phyloP scores from a whole-genome alignment of 192 early-diverging fungal genomes.

The Coemansia javaensis region DNA sequence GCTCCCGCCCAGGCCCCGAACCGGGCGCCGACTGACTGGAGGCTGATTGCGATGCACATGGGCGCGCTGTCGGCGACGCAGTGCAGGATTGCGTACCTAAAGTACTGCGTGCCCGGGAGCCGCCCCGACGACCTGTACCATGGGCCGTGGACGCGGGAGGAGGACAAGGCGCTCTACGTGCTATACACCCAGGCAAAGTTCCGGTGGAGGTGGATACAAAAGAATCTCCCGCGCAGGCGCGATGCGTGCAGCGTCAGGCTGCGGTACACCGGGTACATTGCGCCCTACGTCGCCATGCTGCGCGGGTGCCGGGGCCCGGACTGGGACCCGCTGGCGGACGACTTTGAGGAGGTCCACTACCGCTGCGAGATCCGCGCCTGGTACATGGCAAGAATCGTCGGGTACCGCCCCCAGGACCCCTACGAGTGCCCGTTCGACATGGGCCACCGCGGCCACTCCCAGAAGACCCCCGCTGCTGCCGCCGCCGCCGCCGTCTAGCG shows the following conservation, averaged over 20 bases:
- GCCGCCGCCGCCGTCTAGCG: too few relatives aligned
- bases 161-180: constrained; percentile 22
- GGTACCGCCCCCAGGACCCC: constrained; percentile 25
- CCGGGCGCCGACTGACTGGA: too few relatives aligned
- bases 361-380: constrained; percentile 36
- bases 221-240: constrained; percentile 6
- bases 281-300: constrained; percentile 20
- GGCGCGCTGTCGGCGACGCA: constrained; percentile 9
- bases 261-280: constrained; percentile 8
- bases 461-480: too few relatives aligned
- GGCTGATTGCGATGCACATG: constrained; percentile 23
- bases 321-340: constrained; percentile 37
- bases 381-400: constrained; percentile 10
- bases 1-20: too few relatives aligned
- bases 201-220: constrained; percentile 10
- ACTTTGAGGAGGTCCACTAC: constrained; percentile 34
- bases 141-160: constrained; percentile 29
- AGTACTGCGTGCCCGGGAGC: not conserved
- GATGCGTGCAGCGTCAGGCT: not conserved
- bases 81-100: constrained; percentile 17
- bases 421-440: constrained; percentile 19
- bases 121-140: not conserved
- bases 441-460: constrained; percentile 1
- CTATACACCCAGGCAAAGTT: constrained; percentile 1
- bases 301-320: constrained; percentile 8